Base-by-base conservation (phyloP, 2,329 filamentous ascomycete genomes). In the Nothophoma quercina region DNA sequence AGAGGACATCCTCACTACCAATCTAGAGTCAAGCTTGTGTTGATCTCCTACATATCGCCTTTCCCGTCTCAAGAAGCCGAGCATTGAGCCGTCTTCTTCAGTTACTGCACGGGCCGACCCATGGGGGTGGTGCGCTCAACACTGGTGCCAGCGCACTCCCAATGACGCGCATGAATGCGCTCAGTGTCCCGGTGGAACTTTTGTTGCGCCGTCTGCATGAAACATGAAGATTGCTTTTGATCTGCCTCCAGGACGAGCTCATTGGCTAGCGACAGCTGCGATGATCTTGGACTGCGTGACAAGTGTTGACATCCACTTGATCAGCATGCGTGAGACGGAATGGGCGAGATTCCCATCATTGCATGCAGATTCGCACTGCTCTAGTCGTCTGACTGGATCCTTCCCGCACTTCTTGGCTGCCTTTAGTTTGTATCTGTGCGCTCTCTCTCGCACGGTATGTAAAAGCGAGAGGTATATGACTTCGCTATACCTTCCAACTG, bases 161-260 rank as follows among this genome's bases (percentile, higher is more conserved):
- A 5, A 39, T 51, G 33, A 36, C 12, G 47, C 34, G 47, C 33
- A 28, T 33, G 29, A 50, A 16, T n/a, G 10, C 32, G 21, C 33
- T 25, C n/a, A 35, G 19, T 21, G 15, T 40, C 9, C 34, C 13
- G 26, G 28, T 30, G 9, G n/a, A 15, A 28, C 9, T 34, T 10
- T 5, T 41, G 18, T 22, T 7, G 3, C 12, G 25, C 15, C 16
- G 15, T 8, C 26, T 10, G 22, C 15, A 35, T 21, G 30, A 28
- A 28, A 28, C 16, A 40, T 8, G 18, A 26, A 15, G 34, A 6
- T 35, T 18, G 7, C 12, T 15, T n/a, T n/a, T n/a, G n/a, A 4
- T 34, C 10, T 23, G 3, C 19, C 18, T 15, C 12, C 29, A 12
- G 8, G n/a, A 39, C 4, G 10, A 10, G 19, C n/a, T 25, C n/a